Percentiles rank a stretch among this genome's conserved stretches.
These are phyloP conservation scores for Emmonsia crescens DNA, from an alignment of 2,329 filamentous ascomycete species.

Conservation along the genomic window DNA sequence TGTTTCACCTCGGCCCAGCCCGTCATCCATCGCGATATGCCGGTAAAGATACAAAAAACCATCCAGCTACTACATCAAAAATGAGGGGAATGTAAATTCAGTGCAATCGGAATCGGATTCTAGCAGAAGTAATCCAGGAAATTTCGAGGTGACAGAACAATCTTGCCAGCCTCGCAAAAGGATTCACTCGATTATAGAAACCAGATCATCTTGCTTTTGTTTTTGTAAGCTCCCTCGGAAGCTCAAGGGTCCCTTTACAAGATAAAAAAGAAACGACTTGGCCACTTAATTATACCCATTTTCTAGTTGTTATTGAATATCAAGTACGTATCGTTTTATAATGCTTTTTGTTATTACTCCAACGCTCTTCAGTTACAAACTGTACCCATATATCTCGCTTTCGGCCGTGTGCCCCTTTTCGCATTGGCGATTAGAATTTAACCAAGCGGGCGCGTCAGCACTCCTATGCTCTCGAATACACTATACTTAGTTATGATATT, in stretches of 20 bases:
- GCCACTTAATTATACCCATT: too few species aligned
- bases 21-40: too few species aligned
- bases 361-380: background rate
- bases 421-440: background rate
- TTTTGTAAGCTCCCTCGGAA: background rate
- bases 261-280: background rate
- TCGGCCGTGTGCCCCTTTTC: background rate
- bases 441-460: background rate
- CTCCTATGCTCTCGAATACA: background rate
- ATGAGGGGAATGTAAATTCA: background rate
- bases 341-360: background rate
- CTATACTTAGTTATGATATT: background rate
- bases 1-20: too few species aligned
- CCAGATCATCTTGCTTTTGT: background rate
- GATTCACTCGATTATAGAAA: background rate
- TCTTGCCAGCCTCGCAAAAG: background rate
- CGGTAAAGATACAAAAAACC: background rate
- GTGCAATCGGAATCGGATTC: background rate
- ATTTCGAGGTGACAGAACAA: background rate
- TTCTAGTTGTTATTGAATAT: background rate
- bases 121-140: background rate
- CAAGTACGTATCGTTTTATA: background rate
- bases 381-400: background rate
- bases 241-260: background rate
- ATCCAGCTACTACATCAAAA: background rate